Base-by-base conservation (phyloP, 2,329 filamentous ascomycete species). In the Corniculantispora saksenae region DNA sequence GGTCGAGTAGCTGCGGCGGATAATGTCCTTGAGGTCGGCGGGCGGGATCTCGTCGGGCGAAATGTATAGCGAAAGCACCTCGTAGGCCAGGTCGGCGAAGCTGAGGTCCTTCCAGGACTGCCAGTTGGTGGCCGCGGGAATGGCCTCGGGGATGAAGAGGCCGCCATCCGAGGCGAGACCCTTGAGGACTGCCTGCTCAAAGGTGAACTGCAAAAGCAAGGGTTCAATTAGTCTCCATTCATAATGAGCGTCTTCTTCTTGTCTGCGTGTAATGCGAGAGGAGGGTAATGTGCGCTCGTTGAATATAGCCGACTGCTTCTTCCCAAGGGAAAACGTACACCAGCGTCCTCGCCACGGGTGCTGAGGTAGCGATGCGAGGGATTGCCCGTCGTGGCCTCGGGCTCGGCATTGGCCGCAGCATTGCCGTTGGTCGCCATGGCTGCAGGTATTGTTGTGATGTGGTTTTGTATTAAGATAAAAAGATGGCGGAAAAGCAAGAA, bases 131-230 rank as follows among this genome's bases (percentile, higher is more conserved):
- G 65, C 65, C 7, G 47, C 45, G 58, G 93, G 93, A 67, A 96
- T 90, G 69, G 90, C 84, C 75, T 97, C 90, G 50, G 94, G 94
- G 68, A 97, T 90, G 82, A 94, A 97, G 32, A 97, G 88, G 61
- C 94, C 94, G 66, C 93, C 92, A 74, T 97, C 94, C 54, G 86
- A 83, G 66, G 93, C 93, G 65, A 97, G 88, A 53, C 93, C 93
- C 78, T 97, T 96, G 69, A 97, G 84, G 48, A 97, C 93, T 55
- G 93, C 93, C 62, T 93, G 89, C 79, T 97, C 94, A 77, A 97
- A 97, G 61, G 92, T 94, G 71, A 96, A 85, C 91, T 94, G 70
- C 25, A 68, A 40, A 61, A 63, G 64, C 23, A 59, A 67, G 67
- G 57, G 65, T 51, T 10, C 32, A 32, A 48, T 59, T 60, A 59